A percentile compares a stretch with the other conserved stretches of the same genome.
Conservation (phyloP, 768 basidiomycete genomes). For the Hericium erinaceus region DNA sequence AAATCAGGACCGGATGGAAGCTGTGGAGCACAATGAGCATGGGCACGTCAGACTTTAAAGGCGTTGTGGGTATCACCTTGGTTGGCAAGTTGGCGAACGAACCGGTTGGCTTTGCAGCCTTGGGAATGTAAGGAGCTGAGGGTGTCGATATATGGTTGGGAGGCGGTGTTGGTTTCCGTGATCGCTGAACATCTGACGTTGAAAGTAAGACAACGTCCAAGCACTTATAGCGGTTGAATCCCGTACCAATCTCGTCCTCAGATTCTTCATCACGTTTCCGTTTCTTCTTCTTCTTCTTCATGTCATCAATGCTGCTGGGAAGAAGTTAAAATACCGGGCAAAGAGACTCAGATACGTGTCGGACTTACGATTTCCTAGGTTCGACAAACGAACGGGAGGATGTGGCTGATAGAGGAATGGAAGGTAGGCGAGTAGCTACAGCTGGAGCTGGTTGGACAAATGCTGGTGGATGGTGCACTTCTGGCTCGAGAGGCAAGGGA, state of each 20-base stretch:
- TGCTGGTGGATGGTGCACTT: too few species aligned
- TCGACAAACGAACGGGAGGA: slow-evolving; percentile 44
- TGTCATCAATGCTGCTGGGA: slow-evolving; percentile 34
- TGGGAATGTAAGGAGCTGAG: slow-evolving; percentile 33
- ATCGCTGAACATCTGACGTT: slow-evolving; percentile 6
- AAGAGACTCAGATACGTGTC: not conserved
- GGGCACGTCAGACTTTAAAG: not conserved
- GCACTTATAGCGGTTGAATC: not conserved
- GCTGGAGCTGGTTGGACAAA: not conserved
- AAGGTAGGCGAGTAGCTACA: not conserved
- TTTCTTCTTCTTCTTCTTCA: slow-evolving; percentile 77
- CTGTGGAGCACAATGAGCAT: slow-evolving; percentile 14
- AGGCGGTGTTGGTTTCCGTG: slow-evolving; percentile 48
- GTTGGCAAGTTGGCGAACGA: slow-evolving; percentile 31
- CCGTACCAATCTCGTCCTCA: slow-evolving; percentile 52
- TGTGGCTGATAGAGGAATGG: slow-evolving; percentile 15
- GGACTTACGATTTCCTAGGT: slow-evolving; percentile 53
- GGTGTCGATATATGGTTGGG: slow-evolving; percentile 26
- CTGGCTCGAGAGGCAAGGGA: slow-evolving; percentile 30
- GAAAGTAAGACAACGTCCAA: not conserved
- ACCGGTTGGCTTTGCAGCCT: slow-evolving; percentile 45
- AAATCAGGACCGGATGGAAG: slow-evolving; percentile 48
- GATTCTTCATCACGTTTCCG: slow-evolving; percentile 74
- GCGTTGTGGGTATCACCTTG: slow-evolving; percentile 35
- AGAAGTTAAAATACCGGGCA: slow-evolving; percentile 4